Conservation (phyloP, 805 yeast species). For the Trichomonascus vanleenenianus region DNA sequence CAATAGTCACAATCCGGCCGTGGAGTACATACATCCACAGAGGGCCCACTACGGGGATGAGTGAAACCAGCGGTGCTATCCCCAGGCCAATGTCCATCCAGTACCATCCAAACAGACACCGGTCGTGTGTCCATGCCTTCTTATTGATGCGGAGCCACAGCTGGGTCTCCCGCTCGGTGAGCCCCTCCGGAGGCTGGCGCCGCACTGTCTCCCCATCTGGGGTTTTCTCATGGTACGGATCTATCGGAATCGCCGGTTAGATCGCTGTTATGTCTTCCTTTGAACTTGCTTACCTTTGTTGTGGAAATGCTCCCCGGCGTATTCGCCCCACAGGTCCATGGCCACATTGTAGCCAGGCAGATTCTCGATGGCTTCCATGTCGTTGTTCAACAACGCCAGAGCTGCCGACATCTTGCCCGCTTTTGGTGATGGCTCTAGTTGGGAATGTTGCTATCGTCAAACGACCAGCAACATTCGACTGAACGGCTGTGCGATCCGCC, state of each 20-base stretch:
- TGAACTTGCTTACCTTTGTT: conserved; percentile 33
- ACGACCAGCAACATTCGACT: too few relatives aligned
- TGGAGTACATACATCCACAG: conserved; percentile 72
- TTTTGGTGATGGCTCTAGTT: too few relatives aligned
- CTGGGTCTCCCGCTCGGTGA: conserved; percentile 51
- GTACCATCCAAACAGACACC: conserved; percentile 64
- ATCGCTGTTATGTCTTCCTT: neutral
- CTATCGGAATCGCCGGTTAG: conserved; percentile 9
- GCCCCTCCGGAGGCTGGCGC: conserved; percentile 52
- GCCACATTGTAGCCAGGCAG: conserved; percentile 53
- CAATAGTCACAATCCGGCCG: conserved; percentile 53
- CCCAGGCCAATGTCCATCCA: conserved; percentile 65
- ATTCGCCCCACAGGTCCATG: conserved; percentile 54
- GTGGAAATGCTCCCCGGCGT: conserved; percentile 57
- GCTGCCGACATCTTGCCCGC: neutral
- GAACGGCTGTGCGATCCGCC: too few relatives aligned
- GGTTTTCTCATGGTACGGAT: conserved; percentile 25
- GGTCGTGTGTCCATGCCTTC: conserved; percentile 83
- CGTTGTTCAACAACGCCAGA: neutral
- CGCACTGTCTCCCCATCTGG: conserved; percentile 48
- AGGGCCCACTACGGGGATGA: conserved; percentile 84
- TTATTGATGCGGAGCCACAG: conserved; percentile 67
- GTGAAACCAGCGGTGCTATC: conserved; percentile 60
- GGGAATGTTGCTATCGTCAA: too few relatives aligned
- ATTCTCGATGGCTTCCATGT: conserved; percentile 27